These are phyloP conservation scores for Amanita muscaria DNA, from an alignment of 768 basidiomycete genomes.

Conservation along the genomic window DNA sequence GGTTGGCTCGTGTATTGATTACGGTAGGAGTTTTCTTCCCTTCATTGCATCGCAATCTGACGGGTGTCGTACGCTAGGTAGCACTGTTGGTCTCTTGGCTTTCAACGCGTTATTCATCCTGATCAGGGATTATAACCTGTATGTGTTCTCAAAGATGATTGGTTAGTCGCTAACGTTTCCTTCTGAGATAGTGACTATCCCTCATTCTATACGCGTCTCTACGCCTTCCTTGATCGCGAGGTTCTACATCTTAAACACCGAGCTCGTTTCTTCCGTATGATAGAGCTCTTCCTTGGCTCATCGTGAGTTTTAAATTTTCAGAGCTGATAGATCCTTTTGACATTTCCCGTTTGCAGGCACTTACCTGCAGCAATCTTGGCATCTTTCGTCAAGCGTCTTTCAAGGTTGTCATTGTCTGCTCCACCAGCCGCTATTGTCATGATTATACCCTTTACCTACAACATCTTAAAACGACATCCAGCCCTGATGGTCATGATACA, in stretches of 20 bases:
- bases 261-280: conserved; percentile 89
- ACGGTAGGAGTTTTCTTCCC: conserved; percentile 37
- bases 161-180: background rate
- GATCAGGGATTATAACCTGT: conserved; percentile 93
- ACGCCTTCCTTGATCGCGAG: conserved; percentile 80
- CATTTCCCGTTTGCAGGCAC: conserved; percentile 36
- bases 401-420: conserved; percentile 74
- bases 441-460: conserved; percentile 90
- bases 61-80: conserved; percentile 40
- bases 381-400: conserved; percentile 88
- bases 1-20: conserved; percentile 77
- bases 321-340: background rate
- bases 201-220: conserved; percentile 87
- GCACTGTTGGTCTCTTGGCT: conserved; percentile 77
- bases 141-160: conserved; percentile 32
- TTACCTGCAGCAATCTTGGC: conserved; percentile 87
- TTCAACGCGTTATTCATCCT: conserved; percentile 87
- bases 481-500: conserved; percentile 92
- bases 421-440: conserved; percentile 89
- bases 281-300: conserved; percentile 86
- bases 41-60: background rate
- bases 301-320: conserved; percentile 46
- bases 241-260: conserved; percentile 89
- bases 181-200: conserved; percentile 73
- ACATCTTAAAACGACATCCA: conserved; percentile 86